These are phyloP conservation scores for Fragilaria crotonensis DNA, from an alignment of 108 stramenopile genomes.

Conservation along the genomic window DNA sequence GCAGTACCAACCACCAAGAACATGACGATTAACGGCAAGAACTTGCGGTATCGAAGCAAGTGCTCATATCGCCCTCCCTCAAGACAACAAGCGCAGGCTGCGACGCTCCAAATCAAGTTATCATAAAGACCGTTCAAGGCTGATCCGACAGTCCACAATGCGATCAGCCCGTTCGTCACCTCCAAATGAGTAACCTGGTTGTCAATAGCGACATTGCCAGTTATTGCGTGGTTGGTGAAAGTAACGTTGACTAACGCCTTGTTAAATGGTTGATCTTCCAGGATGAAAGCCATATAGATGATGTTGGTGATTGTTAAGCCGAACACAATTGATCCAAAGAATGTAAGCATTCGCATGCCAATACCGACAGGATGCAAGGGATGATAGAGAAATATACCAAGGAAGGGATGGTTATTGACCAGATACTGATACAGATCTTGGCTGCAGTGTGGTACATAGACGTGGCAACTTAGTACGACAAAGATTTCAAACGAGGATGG, in stretches of 20 bases:
- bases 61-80: constrained; percentile 28
- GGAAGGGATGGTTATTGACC: constrained; percentile 74
- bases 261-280: constrained; percentile 14
- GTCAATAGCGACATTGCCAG: constrained; percentile 1
- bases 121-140: constrained; percentile 59
- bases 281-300: constrained; percentile 48
- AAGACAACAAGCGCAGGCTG: constrained; percentile 68
- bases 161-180: constrained; percentile 45
- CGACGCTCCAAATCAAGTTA: constrained; percentile 60
- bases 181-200: constrained; percentile 22
- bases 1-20: constrained; percentile 7
- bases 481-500: neutral
- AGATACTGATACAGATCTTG: constrained; percentile 72
- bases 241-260: constrained; percentile 13
- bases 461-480: neutral
- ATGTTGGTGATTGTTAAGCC: constrained; percentile 72
- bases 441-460: constrained; percentile 35
- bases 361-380: constrained; percentile 54
- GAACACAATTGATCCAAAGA: constrained; percentile 61
- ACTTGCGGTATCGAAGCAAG: constrained; percentile 19
- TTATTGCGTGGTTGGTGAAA: constrained; percentile 8
- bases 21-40: constrained; percentile 31
- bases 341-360: constrained; percentile 50
- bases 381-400: constrained; percentile 69
- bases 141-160: constrained; percentile 74